These are phyloP conservation scores for Scenedesmus sp. DNA, from an alignment of 163 green algal genomes.

Conservation along the genomic window DNA sequence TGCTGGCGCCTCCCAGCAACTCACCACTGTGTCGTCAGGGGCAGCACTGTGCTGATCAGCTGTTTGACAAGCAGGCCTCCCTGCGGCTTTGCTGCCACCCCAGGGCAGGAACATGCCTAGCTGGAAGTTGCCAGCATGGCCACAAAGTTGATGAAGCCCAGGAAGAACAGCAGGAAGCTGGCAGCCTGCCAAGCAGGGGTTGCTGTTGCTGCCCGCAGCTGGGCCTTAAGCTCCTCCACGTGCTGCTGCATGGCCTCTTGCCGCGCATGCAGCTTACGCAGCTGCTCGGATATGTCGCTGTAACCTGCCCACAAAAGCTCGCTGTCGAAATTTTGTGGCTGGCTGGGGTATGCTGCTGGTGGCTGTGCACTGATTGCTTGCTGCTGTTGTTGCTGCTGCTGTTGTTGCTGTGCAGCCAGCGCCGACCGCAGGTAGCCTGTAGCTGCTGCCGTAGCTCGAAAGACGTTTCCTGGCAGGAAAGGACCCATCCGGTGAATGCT, in stretches of 20 bases:
- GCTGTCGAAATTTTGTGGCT: neutral
- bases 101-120: conserved; percentile 36
- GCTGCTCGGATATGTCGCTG: conserved; percentile 39
- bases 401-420: conserved; percentile 18
- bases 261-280: conserved; percentile 16
- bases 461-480: neutral
- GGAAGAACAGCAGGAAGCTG: conserved; percentile 49
- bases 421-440: neutral
- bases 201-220: conserved; percentile 30
- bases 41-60: conserved; percentile 19
- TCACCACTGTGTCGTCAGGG: conserved; percentile 39
- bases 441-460: conserved; percentile 27
- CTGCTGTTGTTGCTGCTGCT: conserved; percentile 36
- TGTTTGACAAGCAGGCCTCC: conserved; percentile 12
- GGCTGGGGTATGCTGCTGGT: neutral
- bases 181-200: conserved; percentile 27
- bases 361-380: neutral
- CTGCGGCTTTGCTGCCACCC: neutral
- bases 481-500: neutral
- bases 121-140: conserved; percentile 38
- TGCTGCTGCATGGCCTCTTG: conserved; percentile 1
- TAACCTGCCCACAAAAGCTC: conserved; percentile 39
- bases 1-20: conserved; percentile 4
- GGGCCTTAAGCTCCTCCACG: neutral
- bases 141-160: conserved; percentile 49